Base-by-base conservation (phyloP, 1,284 basidiomycete genomes). In the Sanguinoderma infundibulare region DNA sequence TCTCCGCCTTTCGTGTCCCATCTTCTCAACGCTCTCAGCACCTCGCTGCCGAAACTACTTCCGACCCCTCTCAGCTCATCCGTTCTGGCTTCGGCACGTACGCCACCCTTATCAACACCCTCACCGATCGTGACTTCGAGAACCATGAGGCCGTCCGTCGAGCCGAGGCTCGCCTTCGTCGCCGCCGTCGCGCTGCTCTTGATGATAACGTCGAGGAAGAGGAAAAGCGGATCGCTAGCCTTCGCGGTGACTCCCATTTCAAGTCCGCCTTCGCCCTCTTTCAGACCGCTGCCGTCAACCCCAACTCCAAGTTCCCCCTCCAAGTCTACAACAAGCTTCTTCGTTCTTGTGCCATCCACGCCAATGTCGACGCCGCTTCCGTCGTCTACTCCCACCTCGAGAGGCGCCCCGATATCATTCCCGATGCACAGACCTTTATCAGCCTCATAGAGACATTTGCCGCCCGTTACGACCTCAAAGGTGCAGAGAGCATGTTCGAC, bases 101-200 rank as follows among this genome's bases (percentile, higher is more conserved):
- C 72, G 73, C 80, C n/a, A 76, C 78, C 36, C 80, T 96, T 55
- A 87, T 98, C 63, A 72, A 76, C 1, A 88, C 87, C 0, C 83
- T 98, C 60, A 86, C 87, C 24, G 78, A 83, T 30, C 88, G 95
- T 39, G 94, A 97, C 68, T 72, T 77, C 9, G 93, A 96, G 69
- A 82, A 94, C 3, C 75, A 82, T 39, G 73, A 74, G 17, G 79
- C 83, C 0, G 79, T 88, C 26, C 66, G 75, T 20, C 63, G 73
- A 3, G 71, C 87, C 50, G 78, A 87, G 46, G 70, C 70, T 28
- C 79, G 83, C 38, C 70, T 79, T 26, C 79, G 78, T 49, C 75
- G 78, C 34, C 75, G 77, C 2, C 62, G 66, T 26, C 56, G 69
- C 5, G 73, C 71, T 12, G 53, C 71, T 2, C 59, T 66, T 12